These are phyloP conservation scores for Colletotrichum spinosum DNA, from an alignment of 2,329 filamentous ascomycete species.

Conservation along the genomic window DNA sequence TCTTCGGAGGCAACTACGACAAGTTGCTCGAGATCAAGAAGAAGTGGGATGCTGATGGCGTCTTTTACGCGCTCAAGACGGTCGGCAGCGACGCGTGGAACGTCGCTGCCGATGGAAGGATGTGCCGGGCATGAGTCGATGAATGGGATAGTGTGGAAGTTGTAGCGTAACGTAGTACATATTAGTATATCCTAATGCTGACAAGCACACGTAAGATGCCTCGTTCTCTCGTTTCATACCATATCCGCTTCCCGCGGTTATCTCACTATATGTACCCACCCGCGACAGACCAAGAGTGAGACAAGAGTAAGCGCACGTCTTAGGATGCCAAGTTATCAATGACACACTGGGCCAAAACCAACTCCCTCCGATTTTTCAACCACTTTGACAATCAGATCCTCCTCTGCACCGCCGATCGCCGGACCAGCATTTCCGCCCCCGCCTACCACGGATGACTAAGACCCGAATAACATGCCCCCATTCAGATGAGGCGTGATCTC, in stretches of 20 bases:
- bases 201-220: not conserved
- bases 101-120: constrained; percentile 51
- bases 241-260: not conserved
- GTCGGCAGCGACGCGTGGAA: constrained; percentile 66
- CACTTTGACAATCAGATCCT: too few relatives aligned
- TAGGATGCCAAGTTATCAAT: too few relatives aligned
- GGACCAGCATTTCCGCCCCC: too few relatives aligned
- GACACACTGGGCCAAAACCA: too few relatives aligned
- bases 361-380: too few relatives aligned
- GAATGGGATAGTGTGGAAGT: not conserved
- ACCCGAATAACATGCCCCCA: not conserved
- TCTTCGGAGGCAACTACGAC: constrained; percentile 61
- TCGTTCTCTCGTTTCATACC: constrained; percentile 8
- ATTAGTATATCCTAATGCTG: constrained; percentile 1
- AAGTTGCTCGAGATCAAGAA: constrained; percentile 58
- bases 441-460: constrained; percentile 1
- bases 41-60: constrained; percentile 57
- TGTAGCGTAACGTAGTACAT: constrained; percentile 8
- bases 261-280: too few relatives aligned
- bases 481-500: not conserved
- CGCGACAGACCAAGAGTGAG: too few relatives aligned
- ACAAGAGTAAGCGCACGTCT: too few relatives aligned
- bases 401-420: too few relatives aligned
- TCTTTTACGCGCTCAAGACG: constrained; percentile 61
- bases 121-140: constrained; percentile 47